Evolutionary conservation across 2,329 filamentous ascomycete genomes (phyloP).

Genomic region (Diaporthe sp.): DNA sequence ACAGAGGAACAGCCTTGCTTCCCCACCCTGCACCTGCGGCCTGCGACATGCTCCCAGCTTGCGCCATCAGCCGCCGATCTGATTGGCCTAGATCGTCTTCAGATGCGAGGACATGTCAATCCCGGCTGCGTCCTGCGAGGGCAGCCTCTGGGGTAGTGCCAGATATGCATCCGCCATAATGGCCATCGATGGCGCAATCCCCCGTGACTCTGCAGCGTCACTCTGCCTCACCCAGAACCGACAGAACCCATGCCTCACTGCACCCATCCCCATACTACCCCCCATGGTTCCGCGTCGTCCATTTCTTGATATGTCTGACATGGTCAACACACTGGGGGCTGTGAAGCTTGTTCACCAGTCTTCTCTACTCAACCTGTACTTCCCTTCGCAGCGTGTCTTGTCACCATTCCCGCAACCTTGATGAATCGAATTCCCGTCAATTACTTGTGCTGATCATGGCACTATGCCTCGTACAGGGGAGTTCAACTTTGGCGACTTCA

Average conservation of each 20-base stretch:
- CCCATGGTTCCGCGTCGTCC: slow-evolving; percentile 10
- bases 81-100: slow-evolving; percentile 36
- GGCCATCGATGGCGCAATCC: slow-evolving; percentile 71
- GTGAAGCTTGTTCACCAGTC: slow-evolving; percentile 32
- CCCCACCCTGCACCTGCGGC: slow-evolving; percentile 40
- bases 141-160: slow-evolving; percentile 44
- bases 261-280: slow-evolving; percentile 25
- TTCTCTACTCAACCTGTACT: slow-evolving; percentile 1
- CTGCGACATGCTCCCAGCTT: slow-evolving; percentile 31
- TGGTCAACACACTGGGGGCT: slow-evolving; percentile 31
- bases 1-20: slow-evolving; percentile 28
- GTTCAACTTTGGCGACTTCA: slow-evolving; percentile 70
- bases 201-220: slow-evolving; percentile 64
- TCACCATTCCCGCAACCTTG: background rate
- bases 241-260: slow-evolving; percentile 37
- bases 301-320: slow-evolving; percentile 37
- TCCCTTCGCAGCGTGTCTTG: background rate
- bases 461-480: slow-evolving; percentile 67
- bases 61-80: slow-evolving; percentile 37
- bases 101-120: slow-evolving; percentile 34
- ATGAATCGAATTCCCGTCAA: slow-evolving; percentile 8
- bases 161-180: slow-evolving; percentile 59
- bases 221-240: slow-evolving; percentile 31
- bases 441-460: slow-evolving; percentile 57
- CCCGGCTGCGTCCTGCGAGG: slow-evolving; percentile 48